phyloP scores from a whole-genome alignment of 768 basidiomycete genomes.

The Hericium erinaceus region DNA sequence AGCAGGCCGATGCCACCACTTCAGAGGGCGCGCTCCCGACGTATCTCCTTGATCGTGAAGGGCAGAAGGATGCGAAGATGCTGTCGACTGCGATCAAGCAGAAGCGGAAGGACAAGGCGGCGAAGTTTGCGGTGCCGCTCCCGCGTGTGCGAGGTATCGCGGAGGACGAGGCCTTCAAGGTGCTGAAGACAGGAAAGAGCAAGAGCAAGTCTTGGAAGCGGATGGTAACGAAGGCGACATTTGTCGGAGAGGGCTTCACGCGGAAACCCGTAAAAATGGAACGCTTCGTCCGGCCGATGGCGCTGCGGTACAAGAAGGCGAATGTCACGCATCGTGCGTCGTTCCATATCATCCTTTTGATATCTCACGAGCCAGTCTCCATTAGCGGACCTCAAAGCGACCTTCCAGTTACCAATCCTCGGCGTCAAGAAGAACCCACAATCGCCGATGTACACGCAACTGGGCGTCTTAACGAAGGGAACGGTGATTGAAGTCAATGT shows the following conservation, averaged over 20 bases:
- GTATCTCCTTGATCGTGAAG: slow-evolving; percentile 93
- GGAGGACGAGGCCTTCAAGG: slow-evolving; percentile 99
- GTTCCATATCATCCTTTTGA: neutral
- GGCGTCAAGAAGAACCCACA: slow-evolving; percentile 99
- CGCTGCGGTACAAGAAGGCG: slow-evolving; percentile 93
- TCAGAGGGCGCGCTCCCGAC: slow-evolving; percentile 90
- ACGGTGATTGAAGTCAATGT: slow-evolving; percentile 98
- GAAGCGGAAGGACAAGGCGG: slow-evolving; percentile 97
- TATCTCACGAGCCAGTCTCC: neutral
- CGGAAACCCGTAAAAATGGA: slow-evolving; percentile 99
- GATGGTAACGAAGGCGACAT: slow-evolving; percentile 99
- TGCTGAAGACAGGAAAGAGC: slow-evolving; percentile 93
- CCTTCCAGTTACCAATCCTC: slow-evolving; percentile 96
- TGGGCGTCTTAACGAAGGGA: slow-evolving; percentile 96
- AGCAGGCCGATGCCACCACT: slow-evolving; percentile 77
- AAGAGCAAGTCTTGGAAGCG: slow-evolving; percentile 98
- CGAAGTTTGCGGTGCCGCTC: slow-evolving; percentile 93
- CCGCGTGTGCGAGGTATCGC: slow-evolving; percentile 97
- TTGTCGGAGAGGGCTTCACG: slow-evolving; percentile 96
- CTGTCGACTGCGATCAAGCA: slow-evolving; percentile 95
- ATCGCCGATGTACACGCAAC: slow-evolving; percentile 94
- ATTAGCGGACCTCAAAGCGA: slow-evolving; percentile 91
- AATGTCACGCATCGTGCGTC: slow-evolving; percentile 96
- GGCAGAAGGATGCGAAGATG: slow-evolving; percentile 97
- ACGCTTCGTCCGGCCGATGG: slow-evolving; percentile 95